Conservation (phyloP, 129 eudicot genomes). For the Escallonia herrerae region DNA sequence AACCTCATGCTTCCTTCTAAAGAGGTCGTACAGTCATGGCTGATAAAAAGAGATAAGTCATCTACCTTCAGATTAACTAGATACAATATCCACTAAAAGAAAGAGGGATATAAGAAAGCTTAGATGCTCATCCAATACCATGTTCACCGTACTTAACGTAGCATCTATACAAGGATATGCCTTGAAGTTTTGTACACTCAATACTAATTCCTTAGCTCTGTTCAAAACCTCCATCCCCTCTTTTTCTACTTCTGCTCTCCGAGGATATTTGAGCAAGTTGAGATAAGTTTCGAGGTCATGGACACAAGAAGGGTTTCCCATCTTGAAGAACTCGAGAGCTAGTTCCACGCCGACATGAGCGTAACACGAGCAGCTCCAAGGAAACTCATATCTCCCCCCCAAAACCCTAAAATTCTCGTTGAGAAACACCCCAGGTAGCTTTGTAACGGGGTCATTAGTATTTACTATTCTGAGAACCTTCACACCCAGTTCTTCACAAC, state of each 20-base stretch:
- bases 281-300: constrained; percentile 59
- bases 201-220: constrained; percentile 21
- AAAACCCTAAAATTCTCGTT: constrained; percentile 32
- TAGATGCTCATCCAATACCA: neutral
- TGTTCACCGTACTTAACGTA: constrained; percentile 7
- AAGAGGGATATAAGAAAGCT: no score
- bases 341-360: constrained; percentile 64
- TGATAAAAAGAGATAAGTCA: no score
- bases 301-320: constrained; percentile 50
- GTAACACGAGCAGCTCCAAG: constrained; percentile 46
- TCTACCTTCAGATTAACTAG: no score
- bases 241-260: constrained; percentile 13
- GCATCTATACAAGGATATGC: constrained; percentile 25
- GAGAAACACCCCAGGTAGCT: constrained; percentile 32
- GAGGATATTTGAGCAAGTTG: constrained; percentile 37
- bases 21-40: no score
- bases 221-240: constrained; percentile 15
- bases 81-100: no score
- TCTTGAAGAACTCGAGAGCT: constrained; percentile 37
- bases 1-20: no score
- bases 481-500: constrained; percentile 38
- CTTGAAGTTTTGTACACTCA: neutral
- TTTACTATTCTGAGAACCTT: constrained; percentile 53
- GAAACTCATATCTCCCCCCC: constrained; percentile 10
- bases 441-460: constrained; percentile 45